phyloP scores from a whole-genome alignment of 164 flowering plant species.

The Vitis amurensis region DNA sequence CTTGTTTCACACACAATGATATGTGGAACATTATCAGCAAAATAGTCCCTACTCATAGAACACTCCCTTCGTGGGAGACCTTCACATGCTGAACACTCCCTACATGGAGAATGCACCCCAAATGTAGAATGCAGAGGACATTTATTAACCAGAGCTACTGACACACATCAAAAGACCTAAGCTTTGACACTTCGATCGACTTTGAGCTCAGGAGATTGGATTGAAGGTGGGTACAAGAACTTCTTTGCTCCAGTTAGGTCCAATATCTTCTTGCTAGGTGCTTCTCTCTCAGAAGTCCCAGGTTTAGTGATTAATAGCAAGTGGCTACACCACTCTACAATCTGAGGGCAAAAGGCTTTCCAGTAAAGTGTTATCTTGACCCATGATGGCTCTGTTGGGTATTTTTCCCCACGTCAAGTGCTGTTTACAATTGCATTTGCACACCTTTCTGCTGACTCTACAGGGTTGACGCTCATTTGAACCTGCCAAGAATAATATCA shows the following conservation, averaged over 20 bases:
- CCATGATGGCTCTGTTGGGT: constrained; percentile 45
- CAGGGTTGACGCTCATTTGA: constrained; percentile 16
- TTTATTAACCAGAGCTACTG: not conserved
- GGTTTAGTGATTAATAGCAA: constrained; percentile 14
- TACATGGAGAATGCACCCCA: not conserved
- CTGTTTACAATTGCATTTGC: constrained; percentile 33
- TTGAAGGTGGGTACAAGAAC: constrained; percentile 4
- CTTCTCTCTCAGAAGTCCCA: constrained; percentile 14
- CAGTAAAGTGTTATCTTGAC: not conserved
- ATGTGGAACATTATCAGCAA: too few species aligned
- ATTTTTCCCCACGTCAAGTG: constrained; percentile 38
- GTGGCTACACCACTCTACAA: constrained; percentile 32
- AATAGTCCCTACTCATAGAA: too few species aligned
- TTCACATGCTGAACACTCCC: too few species aligned
- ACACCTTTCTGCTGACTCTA: constrained; percentile 12
- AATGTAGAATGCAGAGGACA: not conserved
- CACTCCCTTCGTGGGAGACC: too few species aligned
- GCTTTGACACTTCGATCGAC: not conserved
- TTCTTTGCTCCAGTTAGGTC: constrained; percentile 11
- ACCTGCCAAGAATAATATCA: constrained; percentile 9
- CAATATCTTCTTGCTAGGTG: constrained; percentile 27
- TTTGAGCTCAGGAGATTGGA: constrained; percentile 11
- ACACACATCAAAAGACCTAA: too few species aligned
- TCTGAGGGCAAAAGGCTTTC: constrained; percentile 35
- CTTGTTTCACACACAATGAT: too few species aligned